phyloP scores from a whole-genome alignment of 257 asterid genomes.

The Nicotiana knightiana region DNA sequence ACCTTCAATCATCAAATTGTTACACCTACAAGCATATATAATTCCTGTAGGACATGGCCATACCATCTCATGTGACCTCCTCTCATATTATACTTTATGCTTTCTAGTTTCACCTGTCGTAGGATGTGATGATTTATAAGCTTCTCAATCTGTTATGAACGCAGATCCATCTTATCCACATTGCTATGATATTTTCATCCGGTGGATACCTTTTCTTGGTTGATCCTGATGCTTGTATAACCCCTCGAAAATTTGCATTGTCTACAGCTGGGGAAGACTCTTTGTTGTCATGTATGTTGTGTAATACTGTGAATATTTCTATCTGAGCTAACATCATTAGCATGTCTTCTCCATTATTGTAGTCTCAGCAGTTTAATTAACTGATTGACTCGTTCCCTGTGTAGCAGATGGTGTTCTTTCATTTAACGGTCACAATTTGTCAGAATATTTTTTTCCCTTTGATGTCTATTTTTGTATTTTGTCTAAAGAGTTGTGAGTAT shows the following conservation, averaged over 20 bases:
- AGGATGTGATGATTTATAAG: not conserved
- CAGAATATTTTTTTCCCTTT: not conserved
- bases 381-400: not conserved
- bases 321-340: not conserved
- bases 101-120: not conserved
- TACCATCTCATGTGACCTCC: not conserved
- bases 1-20: not conserved
- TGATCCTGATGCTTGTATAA: not conserved
- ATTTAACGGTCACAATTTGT: not conserved
- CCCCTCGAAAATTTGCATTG: not conserved
- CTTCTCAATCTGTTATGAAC: not conserved
- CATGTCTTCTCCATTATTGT: not conserved
- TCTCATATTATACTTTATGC: not conserved
- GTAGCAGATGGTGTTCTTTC: not conserved
- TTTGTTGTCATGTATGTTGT: not conserved
- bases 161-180: not conserved
- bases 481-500: not conserved
- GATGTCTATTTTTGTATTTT: not conserved
- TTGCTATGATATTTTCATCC: not conserved
- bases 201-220: not conserved
- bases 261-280: not conserved
- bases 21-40: not conserved
- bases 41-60: not conserved
- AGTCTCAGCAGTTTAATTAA: not conserved
- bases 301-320: not conserved